Base-by-base conservation (phyloP, 2,329 filamentous ascomycete genomes). In the Ramularia collo-cygni region DNA sequence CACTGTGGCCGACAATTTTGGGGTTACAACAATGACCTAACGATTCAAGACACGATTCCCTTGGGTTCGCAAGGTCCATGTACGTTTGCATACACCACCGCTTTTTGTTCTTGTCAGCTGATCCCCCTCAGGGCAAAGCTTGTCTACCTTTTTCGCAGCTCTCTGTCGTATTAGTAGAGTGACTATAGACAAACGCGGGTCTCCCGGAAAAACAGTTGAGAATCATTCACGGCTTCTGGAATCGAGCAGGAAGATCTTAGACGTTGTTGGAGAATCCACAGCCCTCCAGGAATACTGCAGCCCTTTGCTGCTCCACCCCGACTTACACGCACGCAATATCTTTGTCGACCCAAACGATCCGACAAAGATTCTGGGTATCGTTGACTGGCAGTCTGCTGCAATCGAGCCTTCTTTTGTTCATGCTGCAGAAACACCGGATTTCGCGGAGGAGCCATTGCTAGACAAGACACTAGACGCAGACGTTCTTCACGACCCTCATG, bases 271-370 rank as follows among this genome's bases (percentile, higher is more conserved):
- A 16, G 17, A 33, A 14, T 7, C 17, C 31, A 33, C 31, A 16
- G 16, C 4, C 12, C n/a, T 33, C 31, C 31, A 33, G 31, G 31
- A 33, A 7, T 15, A n/a, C 13, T 33, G 31, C 31, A 33, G 31
- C 58, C 51, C 31, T 33, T 33, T 33, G 31, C 43, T 62, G 26
- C 58, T 57, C 48, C 59, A 63, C 37, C 47, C 52, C 21, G 56
- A 62, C 46, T 46, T 61, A 19, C 57, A 60, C 42, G 47, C 40
- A 24, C 52, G 54, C 13, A 63, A 62, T 40, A 60, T 64, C 33
- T 59, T 62, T 40, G 55, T 62, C 28, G 54, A 58, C 34, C 39
- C 49, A 37, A 44, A 45, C 24, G 44, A 60, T 27, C 55, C 54
- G 4, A 56, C 53, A 26, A 47, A 49, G 35, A 56, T 62, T 32